Evolutionary conservation across 495 filamentous ascomycete genomes (phyloP).

Genomic region (Ascodesmis nigricans): DNA sequence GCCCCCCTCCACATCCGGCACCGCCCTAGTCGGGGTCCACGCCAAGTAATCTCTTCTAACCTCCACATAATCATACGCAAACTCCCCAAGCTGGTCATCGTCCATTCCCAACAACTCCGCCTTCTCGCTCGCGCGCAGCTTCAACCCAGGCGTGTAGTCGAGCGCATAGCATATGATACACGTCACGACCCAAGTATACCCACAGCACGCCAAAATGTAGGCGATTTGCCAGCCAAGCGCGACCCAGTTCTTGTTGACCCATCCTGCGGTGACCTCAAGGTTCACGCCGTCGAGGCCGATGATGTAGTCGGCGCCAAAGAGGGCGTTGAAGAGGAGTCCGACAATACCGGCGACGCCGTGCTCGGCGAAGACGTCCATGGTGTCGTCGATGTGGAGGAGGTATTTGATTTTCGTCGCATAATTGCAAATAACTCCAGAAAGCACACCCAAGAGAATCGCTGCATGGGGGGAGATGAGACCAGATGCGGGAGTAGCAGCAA

Average conservation of each 20-base stretch:
- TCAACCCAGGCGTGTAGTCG: constrained; percentile 70
- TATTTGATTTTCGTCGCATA: constrained; percentile 96
- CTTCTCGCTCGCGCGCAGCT: constrained; percentile 80
- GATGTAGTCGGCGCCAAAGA: constrained; percentile 75
- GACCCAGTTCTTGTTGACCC: constrained; percentile 67
- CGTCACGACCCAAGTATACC: constrained; percentile 68
- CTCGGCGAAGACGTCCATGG: constrained; percentile 95
- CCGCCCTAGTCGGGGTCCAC: constrained; percentile 78
- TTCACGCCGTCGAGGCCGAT: constrained; percentile 89
- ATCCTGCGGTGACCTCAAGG: constrained; percentile 55
- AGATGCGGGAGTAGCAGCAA: constrained; percentile 76
- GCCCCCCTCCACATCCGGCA: constrained; percentile 35
- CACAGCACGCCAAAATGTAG: constrained; percentile 53
- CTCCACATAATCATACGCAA: constrained; percentile 98
- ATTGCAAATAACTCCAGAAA: constrained; percentile 72
- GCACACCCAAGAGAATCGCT: constrained; percentile 62
- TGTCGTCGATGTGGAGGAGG: constrained; percentile 82
- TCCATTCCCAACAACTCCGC: constrained; percentile 98
- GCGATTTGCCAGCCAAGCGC: constrained; percentile 85
- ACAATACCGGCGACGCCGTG: constrained; percentile 89
- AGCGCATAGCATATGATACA: constrained; percentile 63
- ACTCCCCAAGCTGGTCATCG: constrained; percentile 95
- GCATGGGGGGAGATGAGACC: constrained; percentile 81
- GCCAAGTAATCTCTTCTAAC: constrained; percentile 92
- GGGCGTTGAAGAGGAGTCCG: constrained; percentile 75